These are phyloP conservation scores for Cucurbita pepo DNA, from an alignment of 306 rosid genomes.

Conservation along the genomic window DNA sequence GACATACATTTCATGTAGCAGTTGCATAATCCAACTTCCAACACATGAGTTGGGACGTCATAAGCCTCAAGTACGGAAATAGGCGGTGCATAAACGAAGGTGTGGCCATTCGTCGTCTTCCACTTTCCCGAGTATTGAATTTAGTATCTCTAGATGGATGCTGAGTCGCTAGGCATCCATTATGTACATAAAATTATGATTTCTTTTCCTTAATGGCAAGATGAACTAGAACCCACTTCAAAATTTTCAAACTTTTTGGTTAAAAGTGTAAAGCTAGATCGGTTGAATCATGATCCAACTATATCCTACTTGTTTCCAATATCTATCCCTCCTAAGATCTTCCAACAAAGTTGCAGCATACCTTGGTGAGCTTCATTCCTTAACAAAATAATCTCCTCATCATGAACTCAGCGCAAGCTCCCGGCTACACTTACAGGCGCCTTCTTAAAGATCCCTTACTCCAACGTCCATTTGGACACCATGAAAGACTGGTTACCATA, in stretches of 20 bases:
- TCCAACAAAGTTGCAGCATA: not conserved
- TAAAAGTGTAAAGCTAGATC: not conserved
- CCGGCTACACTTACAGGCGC: not conserved
- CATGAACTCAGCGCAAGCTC: not conserved
- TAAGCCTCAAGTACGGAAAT: conserved; percentile 3
- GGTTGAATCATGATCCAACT: not conserved
- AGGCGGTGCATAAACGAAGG: conserved; percentile 49
- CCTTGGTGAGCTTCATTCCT: not conserved
- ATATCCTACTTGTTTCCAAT: not conserved
- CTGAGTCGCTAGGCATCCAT: not conserved
- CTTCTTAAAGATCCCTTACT: not conserved
- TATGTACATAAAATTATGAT: not conserved
- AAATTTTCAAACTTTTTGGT: not conserved
- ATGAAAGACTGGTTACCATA: not conserved
- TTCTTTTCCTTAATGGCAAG: not conserved
- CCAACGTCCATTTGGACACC: not conserved
- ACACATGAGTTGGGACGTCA: no score
- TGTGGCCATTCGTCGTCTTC: not conserved
- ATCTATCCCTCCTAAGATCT: not conserved
- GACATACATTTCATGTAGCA: no score
- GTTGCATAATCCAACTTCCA: no score
- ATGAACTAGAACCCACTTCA: conserved; percentile 1
- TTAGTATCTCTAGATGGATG: not conserved
- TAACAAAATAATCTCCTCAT: not conserved
- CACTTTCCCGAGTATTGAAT: not conserved